A percentile compares a stretch with the other conserved stretches of the same genome.
Conservation (phyloP, 1,284 basidiomycete genomes). For the Fomitopsis palustris region DNA sequence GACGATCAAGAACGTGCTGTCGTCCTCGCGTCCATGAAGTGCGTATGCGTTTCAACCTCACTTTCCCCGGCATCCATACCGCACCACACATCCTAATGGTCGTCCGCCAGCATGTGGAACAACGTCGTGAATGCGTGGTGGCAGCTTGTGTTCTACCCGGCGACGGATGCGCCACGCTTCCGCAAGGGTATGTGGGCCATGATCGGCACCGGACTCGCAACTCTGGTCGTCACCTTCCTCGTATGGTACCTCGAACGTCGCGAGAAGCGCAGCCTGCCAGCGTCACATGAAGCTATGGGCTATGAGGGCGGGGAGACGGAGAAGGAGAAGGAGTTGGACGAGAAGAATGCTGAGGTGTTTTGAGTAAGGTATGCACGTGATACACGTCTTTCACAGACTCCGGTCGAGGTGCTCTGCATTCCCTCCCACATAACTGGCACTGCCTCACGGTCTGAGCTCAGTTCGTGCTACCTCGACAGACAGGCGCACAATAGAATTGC, state of each 20-base stretch:
- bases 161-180: constrained; percentile 63
- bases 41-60: constrained; percentile 17
- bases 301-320: background rate
- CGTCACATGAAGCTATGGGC: no score
- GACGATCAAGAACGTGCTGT: constrained; percentile 64
- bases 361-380: no score
- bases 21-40: constrained; percentile 72
- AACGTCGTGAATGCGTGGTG: constrained; percentile 71
- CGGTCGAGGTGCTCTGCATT: no score
- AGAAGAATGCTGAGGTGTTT: constrained; percentile 9
- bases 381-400: no score
- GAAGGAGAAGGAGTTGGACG: constrained; percentile 5
- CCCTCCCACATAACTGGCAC: no score
- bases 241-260: constrained; percentile 55
- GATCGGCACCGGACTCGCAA: constrained; percentile 54
- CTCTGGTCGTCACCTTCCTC: constrained; percentile 50
- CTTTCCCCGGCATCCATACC: background rate
- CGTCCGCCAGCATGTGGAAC: constrained; percentile 58
- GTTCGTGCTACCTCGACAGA: no score
- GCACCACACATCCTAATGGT: background rate
- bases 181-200: constrained; percentile 64
- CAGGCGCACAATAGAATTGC: no score
- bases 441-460: no score
- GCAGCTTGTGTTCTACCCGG: constrained; percentile 64
- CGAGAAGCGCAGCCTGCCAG: constrained; percentile 26